Conservation (phyloP, 1,284 basidiomycete species). For the Puccinia coronata region DNA sequence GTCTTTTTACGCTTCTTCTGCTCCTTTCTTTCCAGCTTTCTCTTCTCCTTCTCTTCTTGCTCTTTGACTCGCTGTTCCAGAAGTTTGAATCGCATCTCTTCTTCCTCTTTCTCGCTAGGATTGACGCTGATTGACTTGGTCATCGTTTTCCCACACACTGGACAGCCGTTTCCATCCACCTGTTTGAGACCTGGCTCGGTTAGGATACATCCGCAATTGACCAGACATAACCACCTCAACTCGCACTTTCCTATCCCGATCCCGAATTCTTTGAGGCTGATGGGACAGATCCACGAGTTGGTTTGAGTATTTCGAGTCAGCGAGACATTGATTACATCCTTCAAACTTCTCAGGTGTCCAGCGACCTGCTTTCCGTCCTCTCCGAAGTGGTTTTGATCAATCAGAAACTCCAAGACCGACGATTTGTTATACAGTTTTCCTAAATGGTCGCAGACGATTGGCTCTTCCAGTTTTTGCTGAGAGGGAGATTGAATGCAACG, state of each 20-base stretch:
- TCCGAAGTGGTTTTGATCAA: conserved; percentile 63
- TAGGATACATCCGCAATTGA: conserved; percentile 85
- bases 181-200: conserved; percentile 73
- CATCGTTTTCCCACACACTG: conserved; percentile 30
- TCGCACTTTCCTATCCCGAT: conserved; percentile 61
- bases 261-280: conserved; percentile 89
- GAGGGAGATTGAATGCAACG: conserved; percentile 27
- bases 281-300: conserved; percentile 74
- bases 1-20: conserved; percentile 44
- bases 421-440: conserved; percentile 95
- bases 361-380: conserved; percentile 55
- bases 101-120: conserved; percentile 36
- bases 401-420: conserved; percentile 78
- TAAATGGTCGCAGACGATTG: conserved; percentile 80
- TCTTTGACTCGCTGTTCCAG: conserved; percentile 30
- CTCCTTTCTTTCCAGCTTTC: conserved; percentile 43
- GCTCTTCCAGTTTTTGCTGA: conserved; percentile 77
- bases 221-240: conserved; percentile 77
- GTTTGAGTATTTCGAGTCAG: conserved; percentile 71
- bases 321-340: conserved; percentile 82
- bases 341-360: conserved; percentile 80
- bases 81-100: conserved; percentile 39
- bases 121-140: conserved; percentile 40
- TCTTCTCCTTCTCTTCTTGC: conserved; percentile 39
- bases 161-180: conserved; percentile 51